A percentile compares a stretch with the other conserved stretches of the same genome.
Conservation (phyloP, 2,329 filamentous ascomycete species). For the Lanzia echinophila region DNA sequence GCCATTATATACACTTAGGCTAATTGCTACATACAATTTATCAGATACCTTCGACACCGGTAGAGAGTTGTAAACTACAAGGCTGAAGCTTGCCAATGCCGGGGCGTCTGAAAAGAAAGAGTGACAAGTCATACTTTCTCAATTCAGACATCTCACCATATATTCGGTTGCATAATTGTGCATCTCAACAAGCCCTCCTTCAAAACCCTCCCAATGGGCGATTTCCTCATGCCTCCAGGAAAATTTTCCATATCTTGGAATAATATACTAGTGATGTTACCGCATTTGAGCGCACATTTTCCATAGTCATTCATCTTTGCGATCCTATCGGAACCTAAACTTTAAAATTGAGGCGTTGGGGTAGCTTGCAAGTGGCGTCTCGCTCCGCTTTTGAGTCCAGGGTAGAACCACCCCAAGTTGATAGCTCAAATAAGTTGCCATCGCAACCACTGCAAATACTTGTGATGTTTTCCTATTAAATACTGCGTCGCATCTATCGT, state of each 20-base stretch:
- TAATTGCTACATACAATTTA: not conserved
- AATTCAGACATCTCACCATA: not conserved
- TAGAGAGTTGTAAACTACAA: not conserved
- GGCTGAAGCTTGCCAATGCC: not conserved
- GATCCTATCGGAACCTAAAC: too few relatives aligned
- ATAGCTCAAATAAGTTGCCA: not conserved
- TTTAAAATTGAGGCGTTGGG: not conserved
- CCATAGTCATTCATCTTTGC: too few relatives aligned
- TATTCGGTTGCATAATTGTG: not conserved
- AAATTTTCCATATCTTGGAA: slow-evolving; percentile 1
- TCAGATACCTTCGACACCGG: not conserved
- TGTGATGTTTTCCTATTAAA: not conserved
- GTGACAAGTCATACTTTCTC: not conserved
- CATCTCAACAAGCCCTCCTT: not conserved
- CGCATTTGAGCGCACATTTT: not conserved
- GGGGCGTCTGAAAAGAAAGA: not conserved
- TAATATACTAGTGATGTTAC: not conserved
- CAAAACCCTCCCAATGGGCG: slow-evolving; percentile 1
- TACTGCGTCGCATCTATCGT: too few relatives aligned
- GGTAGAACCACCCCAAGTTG: not conserved
- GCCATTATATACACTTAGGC: not conserved
- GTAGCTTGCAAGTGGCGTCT: too few relatives aligned
- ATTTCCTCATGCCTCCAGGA: not conserved
- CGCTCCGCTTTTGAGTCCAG: not conserved
- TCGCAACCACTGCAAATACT: not conserved